phyloP scores from a whole-genome alignment of 208 protist genomes.

The Herpetomonas muscarum region DNA sequence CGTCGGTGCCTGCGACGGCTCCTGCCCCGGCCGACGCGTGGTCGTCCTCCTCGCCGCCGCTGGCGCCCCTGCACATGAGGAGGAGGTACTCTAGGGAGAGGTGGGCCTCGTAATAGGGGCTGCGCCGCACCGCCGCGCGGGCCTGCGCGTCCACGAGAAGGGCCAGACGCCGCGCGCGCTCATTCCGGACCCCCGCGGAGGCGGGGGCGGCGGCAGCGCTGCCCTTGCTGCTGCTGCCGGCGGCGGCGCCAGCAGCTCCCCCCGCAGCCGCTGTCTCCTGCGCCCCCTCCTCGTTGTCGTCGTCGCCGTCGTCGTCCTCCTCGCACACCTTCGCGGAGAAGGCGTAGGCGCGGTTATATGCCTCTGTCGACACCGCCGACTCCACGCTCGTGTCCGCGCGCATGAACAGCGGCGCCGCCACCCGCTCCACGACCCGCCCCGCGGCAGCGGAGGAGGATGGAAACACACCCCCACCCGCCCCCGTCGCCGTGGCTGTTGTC shows the following conservation, averaged over 20 bases:
- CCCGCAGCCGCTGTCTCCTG: neutral
- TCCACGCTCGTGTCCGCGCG: constrained; percentile 45
- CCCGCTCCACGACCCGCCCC: neutral
- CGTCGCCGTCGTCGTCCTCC: neutral
- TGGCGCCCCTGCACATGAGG: neutral
- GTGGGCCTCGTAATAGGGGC: constrained; percentile 72
- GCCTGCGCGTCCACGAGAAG: neutral
- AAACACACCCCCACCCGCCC: too few relatives aligned
- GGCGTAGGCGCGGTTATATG: neutral
- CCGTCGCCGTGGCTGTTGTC: neutral
- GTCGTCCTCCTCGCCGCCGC: neutral
- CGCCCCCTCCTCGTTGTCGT: neutral
- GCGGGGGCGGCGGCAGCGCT: neutral
- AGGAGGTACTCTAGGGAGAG: constrained; percentile 60
- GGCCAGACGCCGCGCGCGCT: too few relatives aligned
- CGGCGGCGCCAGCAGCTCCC: neutral
- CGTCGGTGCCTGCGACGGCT: neutral
- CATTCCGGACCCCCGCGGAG: too few relatives aligned
- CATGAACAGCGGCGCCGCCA: constrained; percentile 27
- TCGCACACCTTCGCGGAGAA: constrained; percentile 3
- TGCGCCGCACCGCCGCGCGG: neutral
- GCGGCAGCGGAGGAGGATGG: neutral
- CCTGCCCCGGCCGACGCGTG: neutral
- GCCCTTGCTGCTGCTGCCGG: neutral
- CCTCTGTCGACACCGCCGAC: constrained; percentile 12